Percentiles rank a stretch among this genome's conserved stretches.
These are phyloP conservation scores for Teratosphaeriaceae sp. DNA, from an alignment of 2,329 filamentous ascomycete species.

Conservation along the genomic window DNA sequence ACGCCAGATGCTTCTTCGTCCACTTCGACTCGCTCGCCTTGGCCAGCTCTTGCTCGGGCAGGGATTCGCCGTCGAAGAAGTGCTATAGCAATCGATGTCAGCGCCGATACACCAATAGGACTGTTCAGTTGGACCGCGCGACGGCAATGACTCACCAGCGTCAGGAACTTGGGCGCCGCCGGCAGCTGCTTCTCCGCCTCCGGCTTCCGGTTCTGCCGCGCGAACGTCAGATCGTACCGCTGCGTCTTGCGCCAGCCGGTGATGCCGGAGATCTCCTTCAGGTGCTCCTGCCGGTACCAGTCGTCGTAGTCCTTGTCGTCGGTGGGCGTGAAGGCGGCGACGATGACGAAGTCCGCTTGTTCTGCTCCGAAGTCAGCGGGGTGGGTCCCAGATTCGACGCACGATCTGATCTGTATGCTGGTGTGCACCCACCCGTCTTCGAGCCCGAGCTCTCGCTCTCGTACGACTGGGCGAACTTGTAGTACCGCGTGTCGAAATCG, in stretches of 20 bases:
- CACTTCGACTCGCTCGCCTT: conserved; percentile 9
- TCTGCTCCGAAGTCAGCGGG: background rate
- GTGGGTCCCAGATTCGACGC: background rate
- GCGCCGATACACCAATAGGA: background rate
- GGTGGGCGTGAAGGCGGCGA: conserved; percentile 10
- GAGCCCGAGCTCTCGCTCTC: conserved; percentile 1
- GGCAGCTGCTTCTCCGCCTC: conserved; percentile 1
- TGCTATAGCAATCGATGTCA: conserved; percentile 7
- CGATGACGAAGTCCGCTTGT: conserved; percentile 10
- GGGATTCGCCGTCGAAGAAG: conserved; percentile 11
- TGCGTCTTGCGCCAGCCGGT: conserved; percentile 11
- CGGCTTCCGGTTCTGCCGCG: conserved; percentile 3
- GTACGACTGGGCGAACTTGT: conserved; percentile 10
- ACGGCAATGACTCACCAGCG: conserved; percentile 10
- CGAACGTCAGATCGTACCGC: conserved; percentile 10
- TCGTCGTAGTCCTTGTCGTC: conserved; percentile 12
- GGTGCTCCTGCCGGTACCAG: conserved; percentile 13
- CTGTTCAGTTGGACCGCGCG: background rate
- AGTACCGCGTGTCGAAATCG: conserved; percentile 12
- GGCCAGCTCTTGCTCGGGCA: conserved; percentile 9
- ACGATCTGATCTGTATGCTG: background rate
- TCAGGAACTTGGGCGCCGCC: conserved; percentile 9
- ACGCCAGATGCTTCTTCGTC: conserved; percentile 13
- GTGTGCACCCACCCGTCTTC: background rate
- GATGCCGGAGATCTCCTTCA: conserved; percentile 8